Evolutionary conservation across 176 grass and related monocot genomes (phyloP), one percentile per base, ranked within the genome.

Genomic region (Cymbopogon citratus): DNA sequence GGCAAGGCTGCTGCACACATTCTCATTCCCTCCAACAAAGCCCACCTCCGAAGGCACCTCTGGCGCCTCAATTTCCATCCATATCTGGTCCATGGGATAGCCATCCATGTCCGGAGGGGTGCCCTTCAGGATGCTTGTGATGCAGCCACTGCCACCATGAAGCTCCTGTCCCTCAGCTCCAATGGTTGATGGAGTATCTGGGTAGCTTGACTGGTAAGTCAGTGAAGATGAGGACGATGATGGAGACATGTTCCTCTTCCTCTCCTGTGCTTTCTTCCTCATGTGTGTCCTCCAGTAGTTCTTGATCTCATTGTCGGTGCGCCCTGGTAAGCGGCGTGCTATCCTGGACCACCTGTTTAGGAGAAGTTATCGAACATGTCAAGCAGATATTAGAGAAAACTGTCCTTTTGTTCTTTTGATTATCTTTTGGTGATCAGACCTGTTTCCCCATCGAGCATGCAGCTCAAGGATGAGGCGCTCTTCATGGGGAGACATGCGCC

Each of bases 231-330:
- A 93, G n/a, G 94, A 91, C 0, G 88, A 86, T 2, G 94, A 97
- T 24, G 86, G 86, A 9, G 91, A 97, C 71, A 88, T 68, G 76
- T 73, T 97, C 10, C 83, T 74, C 86, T 93, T 97, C 75, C 77
- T 76, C 73, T 97, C 94, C 38, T 97, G 94, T 12, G 94, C 94
- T 82, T 97, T 93, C 89, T 97, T 97, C 84, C 94, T 97, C 94
- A 93, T 97, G 77, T 93, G 94, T 8, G 94, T 97, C 80, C 91
- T 97, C 94, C 94, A 97, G 84, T 93, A 97, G 84, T 97, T 97
- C 86, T 97, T 97, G 74, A 97, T 97, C 91, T 97, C 94, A 18
- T 97, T 97, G 62, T 97, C 94, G 10, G 94, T 97, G 63, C 94
- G 94, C 33, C 94, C 94, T 46, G 94, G 94, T 33, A 97, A 60